Evolutionary conservation across 2,329 filamentous ascomycete genomes (phyloP).

Genomic region (Arthrobotrys iridis): DNA sequence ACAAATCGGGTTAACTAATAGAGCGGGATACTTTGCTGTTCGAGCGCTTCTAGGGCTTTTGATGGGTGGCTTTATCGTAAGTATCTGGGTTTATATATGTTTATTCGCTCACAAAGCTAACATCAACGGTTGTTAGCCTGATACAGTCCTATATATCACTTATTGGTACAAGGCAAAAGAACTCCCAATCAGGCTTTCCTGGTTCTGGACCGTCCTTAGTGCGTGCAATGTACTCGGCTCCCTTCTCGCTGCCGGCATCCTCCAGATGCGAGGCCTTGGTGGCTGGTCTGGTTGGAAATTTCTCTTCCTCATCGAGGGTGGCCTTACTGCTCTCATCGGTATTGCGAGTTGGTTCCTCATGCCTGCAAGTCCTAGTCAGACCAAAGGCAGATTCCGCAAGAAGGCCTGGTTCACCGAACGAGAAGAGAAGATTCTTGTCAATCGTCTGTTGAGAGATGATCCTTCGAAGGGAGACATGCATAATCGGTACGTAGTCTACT

Average conservation of each 20-base stretch:
- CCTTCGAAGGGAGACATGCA: conserved; percentile 64
- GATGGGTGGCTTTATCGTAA: conserved; percentile 67
- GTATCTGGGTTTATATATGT: conserved; percentile 28
- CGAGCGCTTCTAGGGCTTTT: conserved; percentile 64
- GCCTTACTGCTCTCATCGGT: conserved; percentile 62
- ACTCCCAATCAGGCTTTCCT: conserved; percentile 60
- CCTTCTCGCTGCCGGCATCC: conserved; percentile 61
- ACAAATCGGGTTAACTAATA: conserved; percentile 62
- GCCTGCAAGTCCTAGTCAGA: conserved; percentile 67
- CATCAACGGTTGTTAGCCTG: conserved; percentile 18
- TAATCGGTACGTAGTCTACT: conserved; percentile 59
- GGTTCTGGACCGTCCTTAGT: conserved; percentile 61
- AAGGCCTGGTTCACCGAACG: conserved; percentile 71
- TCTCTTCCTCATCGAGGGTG: conserved; percentile 64
- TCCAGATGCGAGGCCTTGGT: conserved; percentile 59
- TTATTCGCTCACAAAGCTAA: conserved; percentile 21
- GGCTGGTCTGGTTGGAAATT: conserved; percentile 58
- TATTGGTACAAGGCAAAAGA: conserved; percentile 56
- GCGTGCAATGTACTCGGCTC: conserved; percentile 60
- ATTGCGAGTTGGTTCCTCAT: conserved; percentile 68
- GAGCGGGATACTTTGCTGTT: conserved; percentile 62
- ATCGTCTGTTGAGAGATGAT: conserved; percentile 67
- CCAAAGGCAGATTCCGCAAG: conserved; percentile 58
- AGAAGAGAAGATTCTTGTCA: conserved; percentile 71
- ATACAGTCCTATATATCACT: conserved; percentile 55